phyloP scores from a whole-genome alignment of 2,329 filamentous ascomycete species.

The Aspergillus vadensis region DNA sequence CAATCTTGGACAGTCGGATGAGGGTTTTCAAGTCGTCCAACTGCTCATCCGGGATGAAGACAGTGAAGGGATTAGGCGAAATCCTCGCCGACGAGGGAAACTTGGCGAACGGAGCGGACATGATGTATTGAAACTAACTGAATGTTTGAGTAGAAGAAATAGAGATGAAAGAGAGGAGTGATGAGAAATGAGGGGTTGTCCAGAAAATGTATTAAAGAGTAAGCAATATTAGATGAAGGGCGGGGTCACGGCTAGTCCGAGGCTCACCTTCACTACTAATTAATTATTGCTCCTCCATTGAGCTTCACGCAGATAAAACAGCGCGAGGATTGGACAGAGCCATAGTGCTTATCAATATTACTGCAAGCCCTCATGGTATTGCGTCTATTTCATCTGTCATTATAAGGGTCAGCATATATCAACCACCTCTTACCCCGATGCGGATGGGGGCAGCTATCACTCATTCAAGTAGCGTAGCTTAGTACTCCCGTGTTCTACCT shows the following conservation, averaged over 20 bases:
- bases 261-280: not conserved
- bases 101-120: constrained; percentile 29
- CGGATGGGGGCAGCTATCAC: too few species aligned
- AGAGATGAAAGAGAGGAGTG: not conserved
- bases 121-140: constrained; percentile 3
- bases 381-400: too few species aligned
- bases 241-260: not conserved
- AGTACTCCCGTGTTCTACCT: too few species aligned
- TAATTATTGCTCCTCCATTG: too few species aligned
- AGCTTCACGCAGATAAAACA: too few species aligned
- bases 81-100: constrained; percentile 41
- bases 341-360: too few species aligned
- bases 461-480: too few species aligned
- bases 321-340: too few species aligned
- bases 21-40: constrained; percentile 51
- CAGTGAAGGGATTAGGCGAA: constrained; percentile 46
- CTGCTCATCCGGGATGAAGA: constrained; percentile 47
- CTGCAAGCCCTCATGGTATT: too few species aligned
- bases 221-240: not conserved
- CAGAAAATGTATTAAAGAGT: not conserved
- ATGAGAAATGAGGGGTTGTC: not conserved
- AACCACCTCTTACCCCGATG: too few species aligned
- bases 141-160: not conserved
- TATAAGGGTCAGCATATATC: too few species aligned
- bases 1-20: constrained; percentile 52